Conservation (phyloP, 805 yeast genomes). For the Candida cerambycidarum region DNA sequence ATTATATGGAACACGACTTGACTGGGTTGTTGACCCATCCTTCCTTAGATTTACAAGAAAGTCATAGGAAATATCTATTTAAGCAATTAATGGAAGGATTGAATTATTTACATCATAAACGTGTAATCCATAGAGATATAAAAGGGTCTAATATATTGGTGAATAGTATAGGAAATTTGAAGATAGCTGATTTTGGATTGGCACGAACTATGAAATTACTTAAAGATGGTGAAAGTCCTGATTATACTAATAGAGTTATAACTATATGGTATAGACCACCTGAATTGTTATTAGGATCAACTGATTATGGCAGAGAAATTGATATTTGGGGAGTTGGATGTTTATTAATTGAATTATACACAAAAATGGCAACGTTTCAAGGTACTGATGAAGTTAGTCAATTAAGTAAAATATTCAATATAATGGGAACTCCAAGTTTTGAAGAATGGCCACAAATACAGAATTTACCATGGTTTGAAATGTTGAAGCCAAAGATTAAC, state of each 20-base stretch:
- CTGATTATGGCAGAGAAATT: constrained; percentile 85
- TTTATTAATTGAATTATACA: constrained; percentile 76
- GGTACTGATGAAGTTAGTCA: constrained; percentile 90
- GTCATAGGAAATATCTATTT: constrained; percentile 66
- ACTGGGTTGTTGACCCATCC: constrained; percentile 85
- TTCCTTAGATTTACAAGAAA: constrained; percentile 56
- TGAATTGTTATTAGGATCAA: constrained; percentile 84
- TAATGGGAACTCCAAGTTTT: constrained; percentile 83
- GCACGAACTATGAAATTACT: constrained; percentile 72
- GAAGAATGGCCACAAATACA: constrained; percentile 78
- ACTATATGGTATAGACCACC: constrained; percentile 98
- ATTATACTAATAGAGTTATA: constrained; percentile 92
- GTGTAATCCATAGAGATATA: constrained; percentile 77
- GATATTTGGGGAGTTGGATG: constrained; percentile 99
- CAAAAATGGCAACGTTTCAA: constrained; percentile 74
- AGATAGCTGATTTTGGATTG: constrained; percentile 80
- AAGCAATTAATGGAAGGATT: constrained; percentile 68
- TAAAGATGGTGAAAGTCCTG: constrained; percentile 55
- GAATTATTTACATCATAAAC: constrained; percentile 62
- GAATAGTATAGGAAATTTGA: constrained; percentile 59
- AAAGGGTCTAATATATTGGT: constrained; percentile 78
- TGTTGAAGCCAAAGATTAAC: constrained; percentile 60
- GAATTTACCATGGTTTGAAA: constrained; percentile 88
- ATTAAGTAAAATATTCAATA: constrained; percentile 67
- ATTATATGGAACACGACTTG: constrained; percentile 90